A percentile compares a stretch with the other conserved stretches of the same genome.
These are phyloP conservation scores for Candida jianshihensis DNA, from an alignment of 805 yeast species.

Conservation along the genomic window DNA sequence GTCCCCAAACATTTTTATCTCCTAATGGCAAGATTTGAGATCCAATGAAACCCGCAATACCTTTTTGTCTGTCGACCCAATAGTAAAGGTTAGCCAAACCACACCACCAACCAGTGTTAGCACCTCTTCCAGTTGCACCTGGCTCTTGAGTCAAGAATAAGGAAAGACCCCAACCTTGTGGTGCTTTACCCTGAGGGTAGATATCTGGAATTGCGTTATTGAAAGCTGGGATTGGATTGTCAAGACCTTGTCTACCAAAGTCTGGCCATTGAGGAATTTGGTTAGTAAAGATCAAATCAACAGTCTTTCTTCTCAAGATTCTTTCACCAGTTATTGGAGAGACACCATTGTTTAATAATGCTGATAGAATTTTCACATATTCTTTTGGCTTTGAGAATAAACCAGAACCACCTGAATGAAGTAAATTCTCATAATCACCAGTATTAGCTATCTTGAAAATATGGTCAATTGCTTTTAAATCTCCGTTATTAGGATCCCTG, in stretches of 20 bases:
- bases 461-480: neutral
- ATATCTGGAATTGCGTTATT: neutral
- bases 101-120: conserved; percentile 28
- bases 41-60: conserved; percentile 29
- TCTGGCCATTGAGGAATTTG: conserved; percentile 21
- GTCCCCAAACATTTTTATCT: conserved; percentile 4
- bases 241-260: conserved; percentile 5
- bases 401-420: conserved; percentile 35
- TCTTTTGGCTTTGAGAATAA: conserved; percentile 29
- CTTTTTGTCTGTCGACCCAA: conserved; percentile 31
- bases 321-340: conserved; percentile 23
- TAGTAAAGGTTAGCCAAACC: conserved; percentile 30
- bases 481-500: conserved; percentile 7
- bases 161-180: conserved; percentile 21
- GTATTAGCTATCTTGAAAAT: neutral
- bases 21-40: conserved; percentile 28
- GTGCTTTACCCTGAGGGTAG: conserved; percentile 2
- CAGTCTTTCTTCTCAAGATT: conserved; percentile 24
- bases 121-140: conserved; percentile 27
- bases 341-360: conserved; percentile 31
- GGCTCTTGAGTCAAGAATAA: conserved; percentile 11
- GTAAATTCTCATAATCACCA: neutral
- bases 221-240: neutral
- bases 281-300: conserved; percentile 23
- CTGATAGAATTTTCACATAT: conserved; percentile 28